A percentile compares a stretch with the other conserved stretches of the same genome.
phyloP scores from a whole-genome alignment of 2,329 filamentous ascomycete species.

The Colletotrichum eleusines region DNA sequence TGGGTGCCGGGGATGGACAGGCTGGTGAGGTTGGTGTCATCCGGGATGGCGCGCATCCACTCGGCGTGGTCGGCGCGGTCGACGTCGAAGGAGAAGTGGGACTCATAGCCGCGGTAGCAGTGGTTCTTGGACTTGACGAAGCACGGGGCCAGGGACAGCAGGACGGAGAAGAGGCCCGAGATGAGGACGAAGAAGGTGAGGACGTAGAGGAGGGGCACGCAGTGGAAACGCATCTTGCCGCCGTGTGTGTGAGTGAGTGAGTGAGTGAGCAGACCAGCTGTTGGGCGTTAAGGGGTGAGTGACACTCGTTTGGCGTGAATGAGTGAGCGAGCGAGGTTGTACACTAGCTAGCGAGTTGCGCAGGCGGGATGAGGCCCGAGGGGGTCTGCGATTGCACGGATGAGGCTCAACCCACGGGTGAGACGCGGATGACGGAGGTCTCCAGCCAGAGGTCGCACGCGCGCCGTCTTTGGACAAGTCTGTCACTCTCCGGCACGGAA shows the following conservation, averaged over 20 bases:
- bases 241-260: not conserved
- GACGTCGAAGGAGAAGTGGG: conserved; percentile 58
- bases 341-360: not conserved
- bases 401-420: conserved; percentile 22
- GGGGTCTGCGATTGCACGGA: conserved; percentile 23
- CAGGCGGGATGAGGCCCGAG: conserved; percentile 13
- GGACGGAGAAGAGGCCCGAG: conserved; percentile 44
- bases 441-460: too few species aligned
- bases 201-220: conserved; percentile 41
- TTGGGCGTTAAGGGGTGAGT: not conserved
- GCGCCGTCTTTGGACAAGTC: too few species aligned
- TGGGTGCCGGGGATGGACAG: conserved; percentile 66
- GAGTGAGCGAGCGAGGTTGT: not conserved
- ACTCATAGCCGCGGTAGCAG: conserved; percentile 51
- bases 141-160: conserved; percentile 46
- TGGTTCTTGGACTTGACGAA: conserved; percentile 42
- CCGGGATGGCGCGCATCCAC: conserved; percentile 61
- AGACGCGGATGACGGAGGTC: conserved; percentile 25
- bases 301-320: not conserved
- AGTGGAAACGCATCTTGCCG: conserved; percentile 38
- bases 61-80: conserved; percentile 48
- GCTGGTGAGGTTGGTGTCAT: conserved; percentile 55
- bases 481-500: conserved; percentile 34
- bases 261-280: not conserved
- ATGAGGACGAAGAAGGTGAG: conserved; percentile 42